These are phyloP conservation scores for Clonostachys solani DNA, from an alignment of 2,329 filamentous ascomycete genomes.

Conservation along the genomic window DNA sequence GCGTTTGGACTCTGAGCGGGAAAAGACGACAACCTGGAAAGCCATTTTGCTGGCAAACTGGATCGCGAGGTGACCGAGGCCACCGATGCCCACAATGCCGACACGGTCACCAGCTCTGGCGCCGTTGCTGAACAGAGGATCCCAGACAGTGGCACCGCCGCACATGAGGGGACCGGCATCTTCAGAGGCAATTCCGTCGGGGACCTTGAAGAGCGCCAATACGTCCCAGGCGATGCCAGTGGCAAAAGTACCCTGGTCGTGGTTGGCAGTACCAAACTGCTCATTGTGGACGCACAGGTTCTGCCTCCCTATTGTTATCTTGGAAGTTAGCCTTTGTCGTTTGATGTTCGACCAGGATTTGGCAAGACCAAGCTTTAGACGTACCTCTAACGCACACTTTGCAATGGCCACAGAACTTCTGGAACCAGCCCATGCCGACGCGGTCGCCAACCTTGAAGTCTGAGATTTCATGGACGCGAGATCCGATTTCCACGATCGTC, in stretches of 20 bases:
- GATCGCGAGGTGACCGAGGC: slow-evolving; percentile 5
- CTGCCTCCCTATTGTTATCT: slow-evolving; percentile 20
- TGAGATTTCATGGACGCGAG: neutral
- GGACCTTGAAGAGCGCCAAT: slow-evolving; percentile 36
- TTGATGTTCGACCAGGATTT: no score
- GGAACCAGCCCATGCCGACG: slow-evolving; percentile 46
- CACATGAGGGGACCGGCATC: slow-evolving; percentile 59
- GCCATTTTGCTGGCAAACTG: slow-evolving; percentile 62
- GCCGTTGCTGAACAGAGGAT: slow-evolving; percentile 67
- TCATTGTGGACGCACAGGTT: slow-evolving; percentile 25
- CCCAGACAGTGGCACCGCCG: slow-evolving; percentile 63
- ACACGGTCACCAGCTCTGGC: slow-evolving; percentile 64
- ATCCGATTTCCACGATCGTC: slow-evolving; percentile 9
- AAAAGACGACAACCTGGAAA: slow-evolving; percentile 15
- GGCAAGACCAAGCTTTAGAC: neutral
- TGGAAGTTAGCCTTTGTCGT: neutral
- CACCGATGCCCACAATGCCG: slow-evolving; percentile 60
- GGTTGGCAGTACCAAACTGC: slow-evolving; percentile 25
- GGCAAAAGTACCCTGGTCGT: slow-evolving; percentile 36
- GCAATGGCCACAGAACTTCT: slow-evolving; percentile 26
- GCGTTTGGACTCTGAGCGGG: slow-evolving; percentile 12
- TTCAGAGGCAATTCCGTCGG: slow-evolving; percentile 23
- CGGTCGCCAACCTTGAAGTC: slow-evolving; percentile 56
- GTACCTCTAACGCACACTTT: slow-evolving; percentile 20
- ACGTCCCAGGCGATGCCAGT: slow-evolving; percentile 36